Conservation (phyloP, 306 rosid species). For the Lathyrus sativus region DNA sequence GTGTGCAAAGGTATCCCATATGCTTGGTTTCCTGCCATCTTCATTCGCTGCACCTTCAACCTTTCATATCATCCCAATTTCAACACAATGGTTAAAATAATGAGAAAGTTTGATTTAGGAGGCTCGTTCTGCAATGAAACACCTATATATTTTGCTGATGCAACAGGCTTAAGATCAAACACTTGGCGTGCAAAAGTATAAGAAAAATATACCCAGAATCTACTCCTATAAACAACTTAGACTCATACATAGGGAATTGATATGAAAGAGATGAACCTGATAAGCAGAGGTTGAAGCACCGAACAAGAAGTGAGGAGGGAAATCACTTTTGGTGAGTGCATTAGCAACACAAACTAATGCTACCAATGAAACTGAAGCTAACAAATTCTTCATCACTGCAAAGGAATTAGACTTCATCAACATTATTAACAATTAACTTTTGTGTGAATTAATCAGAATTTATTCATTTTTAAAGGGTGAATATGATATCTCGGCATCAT, state of each 20-base stretch:
- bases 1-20: constrained; percentile 45
- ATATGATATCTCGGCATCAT: too few relatives aligned
- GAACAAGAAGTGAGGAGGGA: constrained; percentile 63
- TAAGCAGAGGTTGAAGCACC: constrained; percentile 70
- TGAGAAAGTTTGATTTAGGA: too few relatives aligned
- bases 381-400: background rate
- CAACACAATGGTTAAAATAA: background rate
- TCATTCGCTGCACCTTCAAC: constrained; percentile 47
- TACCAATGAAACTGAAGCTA: background rate
- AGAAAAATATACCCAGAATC: too few relatives aligned
- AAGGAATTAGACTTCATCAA: background rate
- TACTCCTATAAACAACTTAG: too few relatives aligned
- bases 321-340: constrained; percentile 48
- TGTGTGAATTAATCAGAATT: too few relatives aligned
- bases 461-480: too few relatives aligned
- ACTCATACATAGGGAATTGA: too few relatives aligned
- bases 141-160: too few relatives aligned
- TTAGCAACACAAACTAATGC: background rate
- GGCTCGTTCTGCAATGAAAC: too few relatives aligned
- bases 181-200: too few relatives aligned
- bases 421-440: background rate
- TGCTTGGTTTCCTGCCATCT: constrained; percentile 48
- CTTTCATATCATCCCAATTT: constrained; percentile 22
- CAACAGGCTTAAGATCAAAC: too few relatives aligned
- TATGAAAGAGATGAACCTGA: constrained; percentile 44